phyloP scores from a whole-genome alignment of 148 eudicot genomes.

The Amaranthus palmeri region DNA sequence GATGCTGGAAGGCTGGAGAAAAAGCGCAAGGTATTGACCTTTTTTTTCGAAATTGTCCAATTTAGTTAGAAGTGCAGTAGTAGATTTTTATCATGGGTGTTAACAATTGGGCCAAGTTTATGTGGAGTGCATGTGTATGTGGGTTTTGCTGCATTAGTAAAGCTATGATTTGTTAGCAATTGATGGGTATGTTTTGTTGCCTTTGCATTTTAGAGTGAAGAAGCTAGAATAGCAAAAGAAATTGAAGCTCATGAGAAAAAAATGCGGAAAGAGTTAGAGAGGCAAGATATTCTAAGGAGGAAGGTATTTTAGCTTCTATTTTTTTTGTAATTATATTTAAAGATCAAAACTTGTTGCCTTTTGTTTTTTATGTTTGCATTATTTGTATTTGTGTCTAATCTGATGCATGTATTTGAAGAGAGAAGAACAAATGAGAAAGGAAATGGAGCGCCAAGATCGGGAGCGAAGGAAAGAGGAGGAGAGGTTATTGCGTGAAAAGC shows the following conservation, averaged over 20 bases:
- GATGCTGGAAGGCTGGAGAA: conserved; percentile 57
- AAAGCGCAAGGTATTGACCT: conserved; percentile 65
- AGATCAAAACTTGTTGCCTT: neutral
- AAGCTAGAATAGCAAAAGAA: conserved; percentile 78
- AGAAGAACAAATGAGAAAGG: conserved; percentile 91
- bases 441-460: conserved; percentile 91
- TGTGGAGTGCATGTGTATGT: neutral
- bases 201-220: conserved; percentile 55
- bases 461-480: conserved; percentile 93
- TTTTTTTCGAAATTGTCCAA: neutral
- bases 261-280: conserved; percentile 84
- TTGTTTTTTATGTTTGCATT: neutral
- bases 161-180: neutral
- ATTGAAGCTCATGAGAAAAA: conserved; percentile 85
- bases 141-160: neutral
- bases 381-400: conserved; percentile 14
- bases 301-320: conserved; percentile 46
- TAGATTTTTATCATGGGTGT: neutral
- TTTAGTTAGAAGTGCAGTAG: neutral
- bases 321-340: neutral
- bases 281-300: conserved; percentile 78
- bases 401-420: conserved; percentile 39
- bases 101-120: neutral
- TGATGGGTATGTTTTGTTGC: neutral
- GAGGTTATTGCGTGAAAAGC: conserved; percentile 80